Percentiles rank a stretch among this genome's conserved stretches.
Conservation (phyloP, 805 yeast species). For the Nakazawaea ernobii region DNA sequence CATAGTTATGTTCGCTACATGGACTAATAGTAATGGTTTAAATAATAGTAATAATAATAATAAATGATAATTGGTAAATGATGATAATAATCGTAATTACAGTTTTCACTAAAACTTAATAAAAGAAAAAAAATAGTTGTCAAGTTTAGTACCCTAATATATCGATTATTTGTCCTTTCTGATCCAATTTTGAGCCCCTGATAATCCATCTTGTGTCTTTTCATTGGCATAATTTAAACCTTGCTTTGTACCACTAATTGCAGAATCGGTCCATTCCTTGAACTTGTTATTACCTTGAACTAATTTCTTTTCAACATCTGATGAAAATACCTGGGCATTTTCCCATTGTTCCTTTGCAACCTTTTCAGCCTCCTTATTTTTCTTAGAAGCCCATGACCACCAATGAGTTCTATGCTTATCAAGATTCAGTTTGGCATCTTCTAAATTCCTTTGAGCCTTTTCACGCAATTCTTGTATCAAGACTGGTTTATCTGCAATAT, state of each 20-base stretch:
- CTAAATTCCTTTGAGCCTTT: constrained; percentile 1
- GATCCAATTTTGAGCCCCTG: constrained; percentile 7
- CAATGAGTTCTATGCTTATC: constrained; percentile 3
- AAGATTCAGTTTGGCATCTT: constrained; percentile 4
- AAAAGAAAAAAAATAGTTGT: too few relatives aligned
- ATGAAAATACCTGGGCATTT: neutral
- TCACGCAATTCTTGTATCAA: constrained; percentile 8
- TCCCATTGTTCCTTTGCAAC: constrained; percentile 8
- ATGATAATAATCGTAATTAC: too few relatives aligned
- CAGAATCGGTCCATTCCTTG: constrained; percentile 10
- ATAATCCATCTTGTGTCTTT: constrained; percentile 10
- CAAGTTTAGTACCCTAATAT: neutral
- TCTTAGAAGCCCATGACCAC: constrained; percentile 8
- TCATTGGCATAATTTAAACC: constrained; percentile 10
- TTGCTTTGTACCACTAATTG: constrained; percentile 5
- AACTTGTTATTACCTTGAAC: constrained; percentile 7
- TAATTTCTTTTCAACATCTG: constrained; percentile 8
- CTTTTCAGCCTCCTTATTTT: constrained; percentile 8
- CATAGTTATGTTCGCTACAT: too few relatives aligned
- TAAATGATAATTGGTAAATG: too few relatives aligned
- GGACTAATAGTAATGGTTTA: too few relatives aligned
- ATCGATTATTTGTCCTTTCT: neutral
- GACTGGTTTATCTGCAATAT: constrained; percentile 3
- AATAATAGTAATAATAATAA: too few relatives aligned
- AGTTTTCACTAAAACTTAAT: neutral